Percentiles rank a stretch among this genome's conserved stretches.
phyloP scores from a whole-genome alignment of 2,329 filamentous ascomycete species.

The Metarhizium guizhouense region DNA sequence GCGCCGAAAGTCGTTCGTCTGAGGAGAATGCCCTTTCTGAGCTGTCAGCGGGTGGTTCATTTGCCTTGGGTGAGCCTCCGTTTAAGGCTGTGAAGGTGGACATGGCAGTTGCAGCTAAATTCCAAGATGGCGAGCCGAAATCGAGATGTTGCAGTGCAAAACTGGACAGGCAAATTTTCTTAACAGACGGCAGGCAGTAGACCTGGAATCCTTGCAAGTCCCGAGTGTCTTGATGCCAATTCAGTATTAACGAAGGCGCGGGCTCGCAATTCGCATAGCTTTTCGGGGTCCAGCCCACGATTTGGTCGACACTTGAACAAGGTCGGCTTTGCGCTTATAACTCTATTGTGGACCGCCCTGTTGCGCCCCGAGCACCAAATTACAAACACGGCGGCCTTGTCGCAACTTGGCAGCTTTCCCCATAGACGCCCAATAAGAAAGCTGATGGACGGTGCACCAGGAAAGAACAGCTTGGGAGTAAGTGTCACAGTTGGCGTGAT shows the following conservation, averaged over 20 bases:
- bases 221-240: background rate
- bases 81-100: conserved; percentile 45
- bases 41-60: conserved; percentile 23
- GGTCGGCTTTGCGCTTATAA: background rate
- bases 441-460: background rate
- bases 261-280: background rate
- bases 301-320: background rate
- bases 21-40: conserved; percentile 21
- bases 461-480: background rate
- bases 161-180: background rate
- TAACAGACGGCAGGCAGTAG: background rate
- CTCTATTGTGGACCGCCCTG: background rate
- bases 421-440: background rate
- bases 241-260: background rate
- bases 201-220: background rate
- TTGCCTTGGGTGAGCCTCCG: conserved; percentile 36
- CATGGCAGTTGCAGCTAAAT: conserved; percentile 25
- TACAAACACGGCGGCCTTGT: background rate
- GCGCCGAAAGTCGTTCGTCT: conserved; percentile 25
- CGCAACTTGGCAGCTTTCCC: background rate
- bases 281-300: conserved; percentile 7
- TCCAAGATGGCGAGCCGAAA: background rate
- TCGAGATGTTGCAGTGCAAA: background rate
- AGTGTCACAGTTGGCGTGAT: background rate
- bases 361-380: background rate